Evolutionary conservation across 768 basidiomycete genomes (phyloP).

Genomic region (Tricholoma saponaceum): DNA sequence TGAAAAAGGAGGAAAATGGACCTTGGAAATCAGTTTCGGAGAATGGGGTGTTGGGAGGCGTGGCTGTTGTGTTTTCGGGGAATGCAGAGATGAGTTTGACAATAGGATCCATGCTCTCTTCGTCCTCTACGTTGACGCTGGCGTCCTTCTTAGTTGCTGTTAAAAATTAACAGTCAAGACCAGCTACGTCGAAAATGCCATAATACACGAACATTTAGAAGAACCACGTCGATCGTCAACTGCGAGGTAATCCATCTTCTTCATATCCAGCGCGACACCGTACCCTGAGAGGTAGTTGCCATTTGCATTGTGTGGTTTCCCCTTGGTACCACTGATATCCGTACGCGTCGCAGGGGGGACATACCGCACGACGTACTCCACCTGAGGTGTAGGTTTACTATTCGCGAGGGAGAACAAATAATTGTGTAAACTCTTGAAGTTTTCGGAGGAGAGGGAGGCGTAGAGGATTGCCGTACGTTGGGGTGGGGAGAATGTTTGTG

Average conservation of each 20-base stretch:
- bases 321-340: no score
- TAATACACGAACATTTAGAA: slow-evolving; percentile 20
- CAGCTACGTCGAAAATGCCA: neutral
- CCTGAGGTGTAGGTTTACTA: slow-evolving; percentile 35
- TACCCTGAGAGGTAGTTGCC: slow-evolving; percentile 73
- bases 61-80: slow-evolving; percentile 33
- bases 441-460: slow-evolving; percentile 56
- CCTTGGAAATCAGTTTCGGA: slow-evolving; percentile 52
- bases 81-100: slow-evolving; percentile 34
- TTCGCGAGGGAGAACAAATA: slow-evolving; percentile 51
- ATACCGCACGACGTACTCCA: slow-evolving; percentile 78
- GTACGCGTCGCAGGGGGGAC: slow-evolving; percentile 35
- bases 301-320: slow-evolving; percentile 11
- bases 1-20: slow-evolving; percentile 22
- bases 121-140: slow-evolving; percentile 20
- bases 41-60: slow-evolving; percentile 40
- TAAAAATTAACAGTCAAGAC: neutral
- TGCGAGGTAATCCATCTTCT: slow-evolving; percentile 96
- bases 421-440: slow-evolving; percentile 68
- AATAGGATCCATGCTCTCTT: slow-evolving; percentile 29
- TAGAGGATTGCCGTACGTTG: slow-evolving; percentile 75
- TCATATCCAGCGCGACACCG: slow-evolving; percentile 88
- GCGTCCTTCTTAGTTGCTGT: slow-evolving; percentile 6
- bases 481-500: slow-evolving; percentile 41
- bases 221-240: slow-evolving; percentile 71